Conservation (phyloP, 1,284 basidiomycete species). For the Ceratobasidium papillatum region DNA sequence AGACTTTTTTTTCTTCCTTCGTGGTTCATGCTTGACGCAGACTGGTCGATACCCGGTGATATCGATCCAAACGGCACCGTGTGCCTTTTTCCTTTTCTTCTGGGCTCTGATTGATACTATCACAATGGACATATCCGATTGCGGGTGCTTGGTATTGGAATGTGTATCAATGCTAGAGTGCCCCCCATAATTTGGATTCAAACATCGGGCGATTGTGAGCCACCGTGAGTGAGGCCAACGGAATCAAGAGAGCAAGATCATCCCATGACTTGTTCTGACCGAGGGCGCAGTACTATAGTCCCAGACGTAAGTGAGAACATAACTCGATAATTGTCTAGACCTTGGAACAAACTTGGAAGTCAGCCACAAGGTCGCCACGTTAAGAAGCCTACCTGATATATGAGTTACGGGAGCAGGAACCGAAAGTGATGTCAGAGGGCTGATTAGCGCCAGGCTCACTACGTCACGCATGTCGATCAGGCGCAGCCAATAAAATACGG, state of each 20-base stretch:
- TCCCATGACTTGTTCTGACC: not conserved
- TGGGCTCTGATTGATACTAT: constrained; percentile 1
- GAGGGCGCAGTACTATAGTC: not conserved
- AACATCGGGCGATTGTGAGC: not conserved
- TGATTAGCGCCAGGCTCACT: not conserved
- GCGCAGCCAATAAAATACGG: constrained; percentile 2
- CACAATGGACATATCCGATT: constrained; percentile 33
- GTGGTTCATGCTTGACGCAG: constrained; percentile 4
- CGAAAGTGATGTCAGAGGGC: constrained; percentile 14
- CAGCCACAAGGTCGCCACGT: not conserved
- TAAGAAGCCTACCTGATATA: not conserved
- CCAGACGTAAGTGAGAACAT: not conserved
- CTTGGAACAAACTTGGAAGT: not conserved
- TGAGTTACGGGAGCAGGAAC: not conserved
- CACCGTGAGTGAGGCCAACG: not conserved
- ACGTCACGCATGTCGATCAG: constrained; percentile 8
- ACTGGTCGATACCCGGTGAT: constrained; percentile 17
- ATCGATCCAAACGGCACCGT: constrained; percentile 1
- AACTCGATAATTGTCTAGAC: too few relatives aligned
- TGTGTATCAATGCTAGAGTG: not conserved
- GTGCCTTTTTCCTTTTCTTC: constrained; percentile 24
- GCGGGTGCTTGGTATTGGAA: constrained; percentile 17
- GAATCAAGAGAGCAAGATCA: not conserved
- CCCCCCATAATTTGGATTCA: not conserved
- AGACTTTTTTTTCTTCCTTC: not conserved